Evolutionary conservation across 2,329 filamentous ascomycete species (phyloP), one percentile per base, ranked within the genome.

Genomic region (Xylariaceae sp.): DNA sequence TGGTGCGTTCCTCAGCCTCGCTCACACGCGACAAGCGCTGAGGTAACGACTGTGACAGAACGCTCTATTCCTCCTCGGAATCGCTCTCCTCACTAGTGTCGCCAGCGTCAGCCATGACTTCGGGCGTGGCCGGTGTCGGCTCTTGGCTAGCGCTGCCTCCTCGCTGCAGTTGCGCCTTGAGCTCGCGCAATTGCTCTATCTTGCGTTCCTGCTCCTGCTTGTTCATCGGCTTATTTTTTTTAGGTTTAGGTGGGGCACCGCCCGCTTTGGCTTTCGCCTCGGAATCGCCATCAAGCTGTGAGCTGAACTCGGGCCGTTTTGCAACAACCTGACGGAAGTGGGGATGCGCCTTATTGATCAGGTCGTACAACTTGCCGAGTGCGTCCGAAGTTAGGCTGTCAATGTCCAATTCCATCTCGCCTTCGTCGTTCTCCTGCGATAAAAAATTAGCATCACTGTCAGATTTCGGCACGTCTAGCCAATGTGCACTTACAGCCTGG

Each of bases 221-320:
- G 62, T 78, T 81, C 82, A 86, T 86, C 1, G 82, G 82, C 68
- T 85, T 85, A 61, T 85, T 84, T 70, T 84, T 84, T 67, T 80
- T 81, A 37, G 75, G 73, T 62, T 79, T 80, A 46, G 64, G 64
- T 47, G 64, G 64, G 17, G 64, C 65, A 15, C 62, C 59, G 31
- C 52, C 55, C 12, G 56, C 24, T 34, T 54, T 57, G 9, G 44
- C 15, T 19, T 52, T 56, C 1, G 51, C 32, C 11, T 58, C 50
- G 2, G 55, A 34, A 9, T 54, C 40, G 31, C 48, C n/a, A 44
- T 45, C 36, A 51, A 48, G 50, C 2, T 50, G 49, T 9, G 49
- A 50, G 7, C 47, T 50, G 12, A 51, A 53, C 36, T 59, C 54
- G 1, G 54, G 52, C 48, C 59, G 59, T 39, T 64, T 59, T 37